Percentiles rank a stretch among this genome's conserved stretches.
These are phyloP conservation scores for Excoecaria cochinchinensis DNA, from an alignment of 345 rosid genomes.

Conservation along the genomic window DNA sequence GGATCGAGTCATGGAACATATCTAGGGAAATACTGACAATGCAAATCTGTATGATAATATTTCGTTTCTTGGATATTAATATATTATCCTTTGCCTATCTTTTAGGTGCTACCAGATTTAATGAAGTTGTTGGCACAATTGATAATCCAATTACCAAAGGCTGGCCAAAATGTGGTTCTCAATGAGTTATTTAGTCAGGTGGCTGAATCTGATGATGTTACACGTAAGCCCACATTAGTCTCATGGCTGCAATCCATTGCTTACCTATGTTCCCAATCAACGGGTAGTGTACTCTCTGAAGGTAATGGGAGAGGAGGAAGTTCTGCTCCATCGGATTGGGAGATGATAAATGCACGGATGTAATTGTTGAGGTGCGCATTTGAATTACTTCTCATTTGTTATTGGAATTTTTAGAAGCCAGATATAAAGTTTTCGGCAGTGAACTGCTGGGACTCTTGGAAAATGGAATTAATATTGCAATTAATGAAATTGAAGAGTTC, in stretches of 20 bases:
- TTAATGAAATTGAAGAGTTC: neutral
- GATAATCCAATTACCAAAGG: conserved; percentile 62
- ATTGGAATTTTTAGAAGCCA: neutral
- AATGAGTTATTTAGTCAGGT: conserved; percentile 73
- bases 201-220: conserved; percentile 91
- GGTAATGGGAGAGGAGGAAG: conserved; percentile 15
- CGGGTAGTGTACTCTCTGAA: conserved; percentile 21
- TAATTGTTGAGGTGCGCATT: conserved; percentile 27
- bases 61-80: neutral
- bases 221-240: conserved; percentile 79
- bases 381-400: neutral
- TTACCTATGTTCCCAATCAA: conserved; percentile 55
- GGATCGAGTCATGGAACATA: neutral
- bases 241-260: conserved; percentile 89
- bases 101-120: conserved; percentile 56
- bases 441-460: neutral
- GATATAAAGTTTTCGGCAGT: neutral
- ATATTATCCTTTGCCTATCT: neutral
- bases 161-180: conserved; percentile 73
- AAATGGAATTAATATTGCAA: neutral
- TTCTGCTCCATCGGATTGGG: conserved; percentile 21
- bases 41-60: neutral
- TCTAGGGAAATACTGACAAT: neutral
- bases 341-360: conserved; percentile 41
- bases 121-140: conserved; percentile 79